Evolutionary conservation across 1,284 basidiomycete genomes (phyloP).

Genomic region (Ceratobasidium sp.): DNA sequence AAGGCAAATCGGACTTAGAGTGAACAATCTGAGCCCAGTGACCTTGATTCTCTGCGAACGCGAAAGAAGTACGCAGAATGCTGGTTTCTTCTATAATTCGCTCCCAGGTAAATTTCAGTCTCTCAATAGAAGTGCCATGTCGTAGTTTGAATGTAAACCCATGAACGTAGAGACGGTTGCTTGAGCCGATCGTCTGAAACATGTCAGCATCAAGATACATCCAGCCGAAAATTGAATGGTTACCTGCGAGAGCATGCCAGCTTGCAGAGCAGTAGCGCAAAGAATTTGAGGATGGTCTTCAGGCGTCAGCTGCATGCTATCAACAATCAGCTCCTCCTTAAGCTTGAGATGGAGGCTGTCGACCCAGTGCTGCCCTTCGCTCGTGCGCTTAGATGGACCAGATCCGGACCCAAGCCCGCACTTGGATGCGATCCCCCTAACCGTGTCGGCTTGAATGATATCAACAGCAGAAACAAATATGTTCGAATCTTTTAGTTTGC

Average conservation of each 20-base stretch:
- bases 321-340: constrained; percentile 57
- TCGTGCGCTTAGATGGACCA: neutral
- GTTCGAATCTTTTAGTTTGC: constrained; percentile 33
- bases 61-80: constrained; percentile 66
- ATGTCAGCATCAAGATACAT: neutral
- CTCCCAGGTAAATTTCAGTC: constrained; percentile 61
- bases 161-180: constrained; percentile 65
- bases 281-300: constrained; percentile 60
- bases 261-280: constrained; percentile 64
- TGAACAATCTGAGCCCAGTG: constrained; percentile 65
- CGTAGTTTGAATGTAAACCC: constrained; percentile 62
- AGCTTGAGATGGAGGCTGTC: constrained; percentile 60
- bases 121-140: constrained; percentile 54
- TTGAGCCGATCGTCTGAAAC: constrained; percentile 63
- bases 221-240: constrained; percentile 21
- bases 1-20: constrained; percentile 58
- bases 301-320: constrained; percentile 59
- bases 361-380: constrained; percentile 17
- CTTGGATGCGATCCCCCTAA: constrained; percentile 12
- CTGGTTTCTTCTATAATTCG: constrained; percentile 57
- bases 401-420: neutral
- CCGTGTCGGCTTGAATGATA: constrained; percentile 34
- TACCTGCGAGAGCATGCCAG: constrained; percentile 69
- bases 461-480: constrained; percentile 40
- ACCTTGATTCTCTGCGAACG: constrained; percentile 61